These are phyloP conservation scores for Myrica gale DNA, from an alignment of 306 rosid species.

Conservation along the genomic window DNA sequence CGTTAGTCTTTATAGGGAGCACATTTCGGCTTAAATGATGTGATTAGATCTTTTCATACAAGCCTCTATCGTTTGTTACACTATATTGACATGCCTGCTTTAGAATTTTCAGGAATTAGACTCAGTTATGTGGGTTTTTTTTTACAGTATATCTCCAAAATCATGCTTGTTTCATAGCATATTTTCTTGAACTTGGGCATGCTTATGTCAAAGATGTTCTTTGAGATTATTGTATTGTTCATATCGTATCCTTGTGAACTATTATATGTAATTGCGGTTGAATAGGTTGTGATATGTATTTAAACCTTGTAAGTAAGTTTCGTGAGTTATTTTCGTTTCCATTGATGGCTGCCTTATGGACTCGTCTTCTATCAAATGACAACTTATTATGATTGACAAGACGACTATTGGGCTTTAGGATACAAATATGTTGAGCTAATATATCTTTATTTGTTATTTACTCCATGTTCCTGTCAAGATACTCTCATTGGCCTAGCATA, in stretches of 20 bases:
- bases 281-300: neutral
- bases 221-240: conserved; percentile 22
- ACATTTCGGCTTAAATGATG: conserved; percentile 7
- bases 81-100: neutral
- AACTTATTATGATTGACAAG: neutral
- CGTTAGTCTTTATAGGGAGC: conserved; percentile 36
- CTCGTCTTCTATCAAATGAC: conserved; percentile 15
- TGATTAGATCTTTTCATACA: neutral
- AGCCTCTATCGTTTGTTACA: neutral
- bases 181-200: neutral
- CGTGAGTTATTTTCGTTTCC: conserved; percentile 5
- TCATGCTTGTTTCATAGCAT: neutral
- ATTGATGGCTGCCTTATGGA: conserved; percentile 1
- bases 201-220: conserved; percentile 10
- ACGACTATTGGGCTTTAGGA: conserved; percentile 14
- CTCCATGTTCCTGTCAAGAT: neutral
- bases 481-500: neutral
- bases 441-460: neutral
- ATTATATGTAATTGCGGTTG: conserved; percentile 1
- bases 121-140: neutral
- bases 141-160: neutral
- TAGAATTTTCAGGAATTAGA: neutral
- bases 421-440: conserved; percentile 5
- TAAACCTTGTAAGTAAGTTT: conserved; percentile 25
- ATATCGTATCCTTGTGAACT: conserved; percentile 11